Base-by-base conservation (phyloP, 176 grass and related monocot genomes). In the Ensete glaucum region DNA sequence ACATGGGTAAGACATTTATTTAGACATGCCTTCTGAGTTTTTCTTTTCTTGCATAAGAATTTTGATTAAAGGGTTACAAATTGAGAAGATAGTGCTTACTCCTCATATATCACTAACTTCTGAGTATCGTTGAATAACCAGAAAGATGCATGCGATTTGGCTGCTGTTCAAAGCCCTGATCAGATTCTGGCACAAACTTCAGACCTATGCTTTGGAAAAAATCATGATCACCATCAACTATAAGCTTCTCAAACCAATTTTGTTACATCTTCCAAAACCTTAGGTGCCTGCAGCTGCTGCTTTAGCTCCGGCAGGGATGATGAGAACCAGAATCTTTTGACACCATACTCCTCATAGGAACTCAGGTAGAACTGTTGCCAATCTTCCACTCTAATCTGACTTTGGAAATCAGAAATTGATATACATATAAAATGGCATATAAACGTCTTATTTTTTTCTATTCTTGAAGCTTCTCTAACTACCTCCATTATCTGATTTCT, bases 81-180 rank as follows among this genome's bases (percentile, higher is more conserved):
- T 60, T 60, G 57, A 60, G 57, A n/a, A 60, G n/a, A 60, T 21
- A 60, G 57, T 60, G 16, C 17, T 60, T 57, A 16, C 55, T 60
- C 16, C 55, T 60, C 16, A n/a, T 11, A 27, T 25, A 27, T 9
- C 1, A 23, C 2, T 63, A 13, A 24, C 11, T 65, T 26, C 63
- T 65, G 23, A 26, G 22, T 25, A 65, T 65, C 22, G 14, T 9
- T 29, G 10, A 8, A 26, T 65, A 65, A 27, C 60, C 63, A 65
- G 63, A 65, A 65, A 65, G 63, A 65, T 26, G 63, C 63, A 10
- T 65, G 63, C 63, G 29, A 65, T 11, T 26, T 26, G 63, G 63
- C 23, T 65, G 21, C 63, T 27, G 11, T 65, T 13, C 63, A n/a
- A 65, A 65, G 22, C 63, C 20, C 63, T 65, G 63, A 65, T 65